Conservation (phyloP, 2,329 filamentous ascomycete genomes). For the Fusarium sp. region DNA sequence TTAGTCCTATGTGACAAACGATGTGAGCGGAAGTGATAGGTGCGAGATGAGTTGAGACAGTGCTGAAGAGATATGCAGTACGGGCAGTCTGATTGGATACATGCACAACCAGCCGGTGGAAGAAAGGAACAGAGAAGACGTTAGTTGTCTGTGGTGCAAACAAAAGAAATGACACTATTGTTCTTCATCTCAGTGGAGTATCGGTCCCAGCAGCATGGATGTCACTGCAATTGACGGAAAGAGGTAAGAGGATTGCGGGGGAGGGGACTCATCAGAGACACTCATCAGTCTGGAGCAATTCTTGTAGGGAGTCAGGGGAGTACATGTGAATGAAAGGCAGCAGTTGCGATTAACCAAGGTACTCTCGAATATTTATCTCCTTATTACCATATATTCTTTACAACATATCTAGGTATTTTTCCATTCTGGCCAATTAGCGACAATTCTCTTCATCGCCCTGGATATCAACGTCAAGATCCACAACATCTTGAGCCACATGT, state of each 20-base stretch:
- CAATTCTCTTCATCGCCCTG: too few relatives aligned
- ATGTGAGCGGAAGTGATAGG: background rate
- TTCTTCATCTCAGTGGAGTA: conserved; percentile 13
- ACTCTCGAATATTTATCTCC: too few relatives aligned
- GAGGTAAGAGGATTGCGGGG: conserved; percentile 40
- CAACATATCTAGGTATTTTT: too few relatives aligned
- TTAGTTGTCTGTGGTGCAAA: background rate
- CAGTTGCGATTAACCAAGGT: too few relatives aligned
- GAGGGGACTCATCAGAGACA: conserved; percentile 10
- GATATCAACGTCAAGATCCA: too few relatives aligned
- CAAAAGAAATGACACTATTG: background rate
- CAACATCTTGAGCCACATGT: too few relatives aligned
- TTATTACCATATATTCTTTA: too few relatives aligned
- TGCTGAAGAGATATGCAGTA: background rate
- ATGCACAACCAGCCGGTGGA: background rate
- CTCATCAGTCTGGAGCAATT: background rate
- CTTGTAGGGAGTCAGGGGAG: too few relatives aligned
- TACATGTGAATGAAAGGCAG: too few relatives aligned
- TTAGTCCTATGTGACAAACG: background rate
- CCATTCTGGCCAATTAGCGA: too few relatives aligned
- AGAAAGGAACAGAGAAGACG: background rate
- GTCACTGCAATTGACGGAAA: conserved; percentile 15
- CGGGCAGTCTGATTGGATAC: conserved; percentile 8
- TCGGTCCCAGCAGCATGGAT: background rate
- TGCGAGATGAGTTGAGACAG: background rate